Base-by-base conservation (phyloP, 1,139 yeast genomes). In the Blastobotrys proliferans region DNA sequence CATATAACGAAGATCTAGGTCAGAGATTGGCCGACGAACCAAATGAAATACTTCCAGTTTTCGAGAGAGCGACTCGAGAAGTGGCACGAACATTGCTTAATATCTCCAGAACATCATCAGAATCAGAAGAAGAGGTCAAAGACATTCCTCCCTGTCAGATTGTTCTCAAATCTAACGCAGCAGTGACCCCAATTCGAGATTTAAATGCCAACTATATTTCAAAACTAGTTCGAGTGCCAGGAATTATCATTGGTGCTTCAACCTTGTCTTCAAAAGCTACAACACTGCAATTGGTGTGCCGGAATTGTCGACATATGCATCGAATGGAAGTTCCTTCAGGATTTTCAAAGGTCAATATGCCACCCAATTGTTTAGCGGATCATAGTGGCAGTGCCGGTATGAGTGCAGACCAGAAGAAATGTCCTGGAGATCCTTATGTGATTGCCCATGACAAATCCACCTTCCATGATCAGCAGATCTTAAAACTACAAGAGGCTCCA, bases 401-500 rank as follows among this genome's bases (percentile, higher is more conserved):
- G 3, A 20, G 14, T 9, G 83, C 79, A 46, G 73, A 77, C 37
- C 75, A 72, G 51, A 80, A 79, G 42, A 49, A 44, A 22, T 88
- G 97, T 66, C 95, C 95, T 2, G 76, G 81, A 16, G 96, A 92
- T 55, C 98, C 99, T 1, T 94, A 88, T 57, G 79, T 86, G 29
- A 84, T 94, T 49, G 92, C 87, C 31, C 98, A 92, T 63, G 97
- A 92, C 61, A 85, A 87, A 60, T 88, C 97, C 1, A 72, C 77
- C 14, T 94, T 90, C 61, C 83, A 92, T 45, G 98, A 94, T 64
- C 97, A 94, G 62, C 99, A 94, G 64, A 81, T 84, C 20, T 73
- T 94, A 58, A 94, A 94, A 62, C 72, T 94, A 43, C 99, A 92
- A 63, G 99, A 92, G 61, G 76, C 94, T 13, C 97, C 98, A 11